Evolutionary conservation across 305 asterid species (phyloP).

Genomic region (Fraxinus floribunda): DNA sequence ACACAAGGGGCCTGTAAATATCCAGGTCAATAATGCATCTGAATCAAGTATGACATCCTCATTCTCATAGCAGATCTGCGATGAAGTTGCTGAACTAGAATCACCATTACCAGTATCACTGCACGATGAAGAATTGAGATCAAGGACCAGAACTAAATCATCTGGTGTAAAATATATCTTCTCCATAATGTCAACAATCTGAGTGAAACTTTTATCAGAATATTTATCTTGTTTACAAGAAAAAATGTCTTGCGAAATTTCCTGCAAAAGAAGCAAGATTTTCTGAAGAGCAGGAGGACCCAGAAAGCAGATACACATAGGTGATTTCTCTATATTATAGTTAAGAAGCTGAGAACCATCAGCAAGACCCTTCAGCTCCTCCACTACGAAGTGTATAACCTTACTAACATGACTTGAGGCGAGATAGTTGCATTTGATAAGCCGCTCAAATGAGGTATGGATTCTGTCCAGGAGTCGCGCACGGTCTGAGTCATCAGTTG

Average conservation of each 20-base stretch:
- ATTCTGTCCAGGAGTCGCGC: constrained; percentile 77
- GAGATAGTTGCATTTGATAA: constrained; percentile 63
- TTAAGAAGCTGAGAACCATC: constrained; percentile 67
- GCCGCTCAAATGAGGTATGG: constrained; percentile 54
- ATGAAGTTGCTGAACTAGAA: constrained; percentile 34
- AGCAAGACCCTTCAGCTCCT: constrained; percentile 71
- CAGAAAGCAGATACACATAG: constrained; percentile 76
- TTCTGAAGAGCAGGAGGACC: constrained; percentile 73
- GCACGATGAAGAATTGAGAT: constrained; percentile 33
- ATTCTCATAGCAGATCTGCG: constrained; percentile 42
- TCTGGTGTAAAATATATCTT: constrained; percentile 64
- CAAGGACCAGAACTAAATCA: constrained; percentile 61
- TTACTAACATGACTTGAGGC: constrained; percentile 82
- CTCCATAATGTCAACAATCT: constrained; percentile 53
- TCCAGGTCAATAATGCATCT: constrained; percentile 84
- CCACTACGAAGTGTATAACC: constrained; percentile 82
- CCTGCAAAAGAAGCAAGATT: constrained; percentile 72
- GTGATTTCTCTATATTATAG: constrained; percentile 65
- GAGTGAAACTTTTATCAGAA: constrained; percentile 53
- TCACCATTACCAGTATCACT: constrained; percentile 35
- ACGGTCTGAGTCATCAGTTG: constrained; percentile 79
- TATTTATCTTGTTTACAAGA: constrained; percentile 67
- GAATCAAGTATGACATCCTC: constrained; percentile 57
- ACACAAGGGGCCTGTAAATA: constrained; percentile 70
- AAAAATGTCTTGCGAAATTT: constrained; percentile 73